phyloP scores from a whole-genome alignment of 371 early-diverging fungal species.

The Actinomortierella ambigua region DNA sequence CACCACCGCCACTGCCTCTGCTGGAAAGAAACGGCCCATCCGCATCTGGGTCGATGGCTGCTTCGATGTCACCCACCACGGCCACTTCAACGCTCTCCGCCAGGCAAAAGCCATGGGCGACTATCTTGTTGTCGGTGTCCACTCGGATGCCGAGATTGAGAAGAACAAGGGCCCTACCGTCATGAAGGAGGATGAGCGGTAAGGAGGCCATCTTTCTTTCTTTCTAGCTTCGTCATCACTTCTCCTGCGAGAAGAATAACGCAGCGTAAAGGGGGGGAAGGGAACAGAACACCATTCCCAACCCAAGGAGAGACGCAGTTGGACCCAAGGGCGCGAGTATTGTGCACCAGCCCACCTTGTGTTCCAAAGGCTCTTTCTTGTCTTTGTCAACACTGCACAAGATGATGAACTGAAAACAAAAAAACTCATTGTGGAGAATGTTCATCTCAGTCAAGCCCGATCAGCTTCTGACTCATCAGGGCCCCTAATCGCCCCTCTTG shows the following conservation, averaged over 20 bases:
- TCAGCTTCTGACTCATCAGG: not conserved
- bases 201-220: too few relatives aligned
- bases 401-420: too few relatives aligned
- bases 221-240: too few relatives aligned
- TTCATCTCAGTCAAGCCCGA: not conserved
- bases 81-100: constrained; percentile 95
- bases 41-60: constrained; percentile 93
- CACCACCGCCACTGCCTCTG: constrained; percentile 17
- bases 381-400: too few relatives aligned
- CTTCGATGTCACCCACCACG: constrained; percentile 94
- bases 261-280: too few relatives aligned
- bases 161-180: constrained; percentile 96
- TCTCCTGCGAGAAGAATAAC: too few relatives aligned
- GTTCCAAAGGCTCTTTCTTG: too few relatives aligned
- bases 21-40: constrained; percentile 36
- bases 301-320: too few relatives aligned
- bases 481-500: not conserved
- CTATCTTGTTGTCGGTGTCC: constrained; percentile 94
- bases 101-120: constrained; percentile 96
- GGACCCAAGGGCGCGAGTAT: too few relatives aligned
- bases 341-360: too few relatives aligned
- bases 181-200: constrained; percentile 94
- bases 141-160: constrained; percentile 90
- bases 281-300: too few relatives aligned
- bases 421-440: not conserved